These are phyloP conservation scores for Arabidopsis arenosa DNA, from an alignment of 345 rosid species.

Conservation along the genomic window DNA sequence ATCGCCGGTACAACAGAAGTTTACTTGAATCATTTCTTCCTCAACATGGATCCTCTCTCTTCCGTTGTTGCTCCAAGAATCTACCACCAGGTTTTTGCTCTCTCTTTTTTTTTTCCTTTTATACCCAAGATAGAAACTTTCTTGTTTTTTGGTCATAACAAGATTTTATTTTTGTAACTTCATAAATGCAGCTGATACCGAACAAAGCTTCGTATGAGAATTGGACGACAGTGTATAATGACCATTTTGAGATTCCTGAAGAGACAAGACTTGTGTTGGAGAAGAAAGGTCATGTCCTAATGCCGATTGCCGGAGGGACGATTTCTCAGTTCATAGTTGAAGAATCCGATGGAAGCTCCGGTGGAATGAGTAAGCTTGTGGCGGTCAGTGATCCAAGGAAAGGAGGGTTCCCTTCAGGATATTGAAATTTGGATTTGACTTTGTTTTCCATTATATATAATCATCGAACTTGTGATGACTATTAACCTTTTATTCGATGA, in stretches of 20 bases:
- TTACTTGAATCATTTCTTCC: slow-evolving; percentile 58
- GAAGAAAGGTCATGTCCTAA: slow-evolving; percentile 59
- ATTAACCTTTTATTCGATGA: background rate
- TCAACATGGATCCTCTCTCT: slow-evolving; percentile 62
- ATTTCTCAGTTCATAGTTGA: slow-evolving; percentile 60
- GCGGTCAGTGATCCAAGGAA: slow-evolving; percentile 76
- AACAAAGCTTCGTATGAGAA: slow-evolving; percentile 56
- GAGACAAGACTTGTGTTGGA: slow-evolving; percentile 48
- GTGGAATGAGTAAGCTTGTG: slow-evolving; percentile 43
- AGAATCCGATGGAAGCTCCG: slow-evolving; percentile 36
- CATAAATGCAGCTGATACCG: slow-evolving; percentile 53
- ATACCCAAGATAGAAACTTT: background rate
- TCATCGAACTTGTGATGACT: slow-evolving; percentile 1
- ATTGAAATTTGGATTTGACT: slow-evolving; percentile 27
- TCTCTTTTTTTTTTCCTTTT: background rate
- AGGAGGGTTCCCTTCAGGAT: slow-evolving; percentile 74
- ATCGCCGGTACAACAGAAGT: slow-evolving; percentile 61
- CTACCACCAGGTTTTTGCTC: slow-evolving; percentile 63
- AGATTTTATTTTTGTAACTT: background rate
- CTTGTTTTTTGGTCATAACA: slow-evolving; percentile 11
- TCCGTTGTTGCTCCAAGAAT: slow-evolving; percentile 63
- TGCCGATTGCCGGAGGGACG: slow-evolving; percentile 50
- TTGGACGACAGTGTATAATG: slow-evolving; percentile 56
- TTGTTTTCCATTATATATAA: background rate
- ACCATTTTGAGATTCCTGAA: slow-evolving; percentile 58